phyloP scores from a whole-genome alignment of 306 rosid genomes.

The Crotalaria pallida region DNA sequence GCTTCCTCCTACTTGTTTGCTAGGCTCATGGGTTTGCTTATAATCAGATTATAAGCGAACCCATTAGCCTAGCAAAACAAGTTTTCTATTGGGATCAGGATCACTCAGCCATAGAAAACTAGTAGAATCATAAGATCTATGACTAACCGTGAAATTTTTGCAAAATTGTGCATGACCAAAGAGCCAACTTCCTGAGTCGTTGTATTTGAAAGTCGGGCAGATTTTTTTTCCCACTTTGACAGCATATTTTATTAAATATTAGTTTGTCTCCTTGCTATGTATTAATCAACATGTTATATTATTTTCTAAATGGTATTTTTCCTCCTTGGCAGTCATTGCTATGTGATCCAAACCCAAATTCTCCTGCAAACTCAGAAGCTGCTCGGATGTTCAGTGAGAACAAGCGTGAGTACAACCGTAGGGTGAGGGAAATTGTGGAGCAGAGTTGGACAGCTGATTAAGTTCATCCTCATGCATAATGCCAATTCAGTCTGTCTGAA shows the following conservation, averaged over 20 bases:
- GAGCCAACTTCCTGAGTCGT: not conserved
- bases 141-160: not conserved
- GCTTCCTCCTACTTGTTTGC: not conserved
- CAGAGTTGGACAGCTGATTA: constrained; percentile 97
- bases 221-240: not conserved
- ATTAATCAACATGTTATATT: not conserved
- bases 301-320: not conserved
- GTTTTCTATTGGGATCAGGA: too few relatives aligned
- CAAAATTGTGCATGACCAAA: not conserved
- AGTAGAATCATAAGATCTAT: not conserved
- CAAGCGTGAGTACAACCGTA: constrained; percentile 88
- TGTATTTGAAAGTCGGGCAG: not conserved
- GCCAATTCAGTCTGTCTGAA: constrained; percentile 17
- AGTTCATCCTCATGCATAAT: not conserved
- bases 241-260: not conserved
- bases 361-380: constrained; percentile 96
- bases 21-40: too few relatives aligned
- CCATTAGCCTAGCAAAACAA: too few relatives aligned
- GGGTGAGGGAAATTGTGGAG: constrained; percentile 87
- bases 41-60: not conserved
- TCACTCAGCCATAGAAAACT: not conserved
- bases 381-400: constrained; percentile 90
- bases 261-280: not conserved
- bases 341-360: constrained; percentile 94
- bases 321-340: constrained; percentile 66